Percentiles rank a stretch among this genome's conserved stretches.
phyloP scores from a whole-genome alignment of 2,329 filamentous ascomycete genomes.

The Talaromyces pinophilus region DNA sequence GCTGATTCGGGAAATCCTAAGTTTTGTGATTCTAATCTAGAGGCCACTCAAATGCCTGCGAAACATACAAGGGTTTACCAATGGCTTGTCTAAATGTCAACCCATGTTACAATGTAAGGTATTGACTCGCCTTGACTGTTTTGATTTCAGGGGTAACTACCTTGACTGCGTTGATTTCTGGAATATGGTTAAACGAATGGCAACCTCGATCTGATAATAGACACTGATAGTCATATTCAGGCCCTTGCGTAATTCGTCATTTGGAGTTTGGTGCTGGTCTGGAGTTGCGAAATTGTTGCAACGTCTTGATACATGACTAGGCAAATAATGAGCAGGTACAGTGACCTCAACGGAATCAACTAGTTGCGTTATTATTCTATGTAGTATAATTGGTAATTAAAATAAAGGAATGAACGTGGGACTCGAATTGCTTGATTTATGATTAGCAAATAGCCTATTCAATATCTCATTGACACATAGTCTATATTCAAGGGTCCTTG shows the following conservation, averaged over 20 bases:
- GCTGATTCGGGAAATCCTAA: too few relatives aligned
- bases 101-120: neutral
- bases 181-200: neutral
- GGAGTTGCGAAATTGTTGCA: neutral
- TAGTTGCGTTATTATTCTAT: too few relatives aligned
- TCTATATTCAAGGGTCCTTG: neutral
- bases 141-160: neutral
- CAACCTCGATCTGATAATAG: neutral
- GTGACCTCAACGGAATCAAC: neutral
- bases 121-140: too few relatives aligned
- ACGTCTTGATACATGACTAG: neutral
- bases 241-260: neutral
- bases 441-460: too few relatives aligned
- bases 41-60: neutral
- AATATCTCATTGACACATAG: neutral
- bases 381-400: too few relatives aligned
- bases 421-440: too few relatives aligned
- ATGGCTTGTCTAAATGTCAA: neutral
- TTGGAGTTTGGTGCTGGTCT: neutral
- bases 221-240: neutral
- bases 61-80: neutral
- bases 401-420: too few relatives aligned
- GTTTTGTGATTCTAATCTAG: too few relatives aligned
- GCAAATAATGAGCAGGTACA: neutral
- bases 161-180: neutral